Evolutionary conservation across 768 basidiomycete genomes (phyloP).

Genomic region (Mycena kentingensis): DNA sequence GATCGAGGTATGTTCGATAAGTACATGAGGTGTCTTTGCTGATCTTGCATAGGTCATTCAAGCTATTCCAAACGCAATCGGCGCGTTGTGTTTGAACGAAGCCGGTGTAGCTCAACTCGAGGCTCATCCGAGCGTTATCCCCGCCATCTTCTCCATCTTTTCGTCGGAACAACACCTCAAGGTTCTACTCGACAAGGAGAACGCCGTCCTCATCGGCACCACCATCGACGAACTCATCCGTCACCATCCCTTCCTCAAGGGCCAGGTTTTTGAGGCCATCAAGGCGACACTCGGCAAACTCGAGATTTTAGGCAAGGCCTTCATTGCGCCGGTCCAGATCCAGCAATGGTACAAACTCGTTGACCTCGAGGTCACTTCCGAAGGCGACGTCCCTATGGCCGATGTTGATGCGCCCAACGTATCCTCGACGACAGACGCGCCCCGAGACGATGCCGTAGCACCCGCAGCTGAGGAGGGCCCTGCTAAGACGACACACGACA

Average conservation of each 20-base stretch:
- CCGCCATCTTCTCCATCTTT: constrained; percentile 82
- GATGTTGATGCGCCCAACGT: constrained; percentile 33
- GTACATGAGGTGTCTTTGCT: not conserved
- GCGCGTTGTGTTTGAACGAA: constrained; percentile 94
- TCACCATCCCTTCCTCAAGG: constrained; percentile 89
- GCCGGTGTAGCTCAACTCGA: constrained; percentile 80
- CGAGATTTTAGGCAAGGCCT: constrained; percentile 70
- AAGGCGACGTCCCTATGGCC: constrained; percentile 52
- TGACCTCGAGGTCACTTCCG: constrained; percentile 23
- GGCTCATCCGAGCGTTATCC: constrained; percentile 78
- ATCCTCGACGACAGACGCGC: constrained; percentile 23
- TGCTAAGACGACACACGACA: constrained; percentile 62
- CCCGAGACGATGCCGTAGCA: constrained; percentile 14
- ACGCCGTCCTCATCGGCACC: constrained; percentile 84
- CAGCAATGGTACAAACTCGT: constrained; percentile 68
- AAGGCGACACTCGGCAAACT: constrained; percentile 71
- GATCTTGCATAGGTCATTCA: constrained; percentile 68
- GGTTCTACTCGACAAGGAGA: constrained; percentile 89
- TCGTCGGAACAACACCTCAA: constrained; percentile 83
- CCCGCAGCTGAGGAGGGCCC: constrained; percentile 35
- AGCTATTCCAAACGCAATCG: constrained; percentile 92
- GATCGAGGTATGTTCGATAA: constrained; percentile 64
- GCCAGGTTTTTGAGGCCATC: constrained; percentile 75
- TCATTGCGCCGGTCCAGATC: constrained; percentile 55
- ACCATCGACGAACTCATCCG: constrained; percentile 94